Evolutionary conservation across 352 stramenopile genomes (phyloP).

Genomic region (Stephanocyclus meneghinianus): DNA sequence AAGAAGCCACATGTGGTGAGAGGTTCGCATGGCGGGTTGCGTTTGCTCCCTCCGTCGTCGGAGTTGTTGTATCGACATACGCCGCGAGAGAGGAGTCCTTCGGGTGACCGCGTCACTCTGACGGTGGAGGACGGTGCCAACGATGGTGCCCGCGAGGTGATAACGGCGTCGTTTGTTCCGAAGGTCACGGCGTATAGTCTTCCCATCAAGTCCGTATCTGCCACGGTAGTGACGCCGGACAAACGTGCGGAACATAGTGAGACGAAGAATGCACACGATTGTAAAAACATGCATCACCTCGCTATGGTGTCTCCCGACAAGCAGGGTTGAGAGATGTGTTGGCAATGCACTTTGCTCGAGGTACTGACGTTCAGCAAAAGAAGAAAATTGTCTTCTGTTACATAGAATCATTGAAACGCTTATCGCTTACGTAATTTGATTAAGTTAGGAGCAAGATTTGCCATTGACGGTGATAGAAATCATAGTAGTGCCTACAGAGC

Average conservation of each 20-base stretch:
- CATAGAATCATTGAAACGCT: too few relatives aligned
- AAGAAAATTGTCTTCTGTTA: neutral
- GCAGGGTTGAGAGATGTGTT: neutral
- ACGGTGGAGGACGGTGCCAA: constrained; percentile 8
- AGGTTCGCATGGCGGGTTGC: neutral
- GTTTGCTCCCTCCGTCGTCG: constrained; percentile 1
- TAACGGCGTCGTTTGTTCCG: neutral
- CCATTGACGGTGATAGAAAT: too few relatives aligned
- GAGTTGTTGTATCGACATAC: neutral
- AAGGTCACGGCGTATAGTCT: too few relatives aligned
- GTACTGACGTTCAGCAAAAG: neutral
- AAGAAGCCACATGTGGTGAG: constrained; percentile 4
- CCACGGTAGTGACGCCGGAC: neutral
- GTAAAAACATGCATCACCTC: neutral
- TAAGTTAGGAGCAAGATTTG: too few relatives aligned
- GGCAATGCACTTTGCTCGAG: too few relatives aligned
- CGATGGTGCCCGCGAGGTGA: constrained; percentile 15
- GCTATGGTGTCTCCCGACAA: constrained; percentile 6
- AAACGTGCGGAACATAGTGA: too few relatives aligned
- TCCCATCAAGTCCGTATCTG: too few relatives aligned
- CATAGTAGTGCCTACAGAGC: too few relatives aligned
- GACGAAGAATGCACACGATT: constrained; percentile 3
- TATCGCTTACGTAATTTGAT: too few relatives aligned
- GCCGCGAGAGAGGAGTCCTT: neutral
- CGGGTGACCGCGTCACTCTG: neutral